A percentile compares a stretch with the other conserved stretches of the same genome.
These are phyloP conservation scores for Lipomyces kockii DNA, from an alignment of 805 yeast species.

Conservation along the genomic window DNA sequence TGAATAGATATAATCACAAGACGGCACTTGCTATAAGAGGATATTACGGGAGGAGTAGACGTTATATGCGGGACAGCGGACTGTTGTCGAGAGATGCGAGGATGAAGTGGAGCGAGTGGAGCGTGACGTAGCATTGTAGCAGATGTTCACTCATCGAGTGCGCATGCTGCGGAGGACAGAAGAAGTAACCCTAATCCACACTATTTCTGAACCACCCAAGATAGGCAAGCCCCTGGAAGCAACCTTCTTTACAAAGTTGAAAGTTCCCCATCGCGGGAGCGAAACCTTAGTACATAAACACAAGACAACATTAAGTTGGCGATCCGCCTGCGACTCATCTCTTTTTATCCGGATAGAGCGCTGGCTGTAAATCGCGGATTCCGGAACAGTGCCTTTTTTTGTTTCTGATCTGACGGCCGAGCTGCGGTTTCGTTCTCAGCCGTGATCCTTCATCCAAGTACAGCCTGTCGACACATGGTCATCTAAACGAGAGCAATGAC, in stretches of 20 bases:
- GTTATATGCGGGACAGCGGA: background rate
- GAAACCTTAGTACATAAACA: too few species aligned
- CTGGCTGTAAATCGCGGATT: background rate
- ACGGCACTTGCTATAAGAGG: background rate
- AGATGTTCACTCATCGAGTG: background rate
- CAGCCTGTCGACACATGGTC: background rate
- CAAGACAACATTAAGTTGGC: background rate
- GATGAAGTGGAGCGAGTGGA: constrained; percentile 1
- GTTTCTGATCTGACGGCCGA: background rate
- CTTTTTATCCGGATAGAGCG: background rate
- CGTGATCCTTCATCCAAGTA: background rate
- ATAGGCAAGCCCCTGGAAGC: background rate
- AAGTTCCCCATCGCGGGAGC: too few species aligned
- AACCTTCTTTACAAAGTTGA: too few species aligned
- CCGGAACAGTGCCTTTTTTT: background rate
- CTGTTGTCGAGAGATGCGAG: background rate
- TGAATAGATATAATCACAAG: background rate
- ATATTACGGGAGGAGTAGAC: background rate
- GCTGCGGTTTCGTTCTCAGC: too few species aligned
- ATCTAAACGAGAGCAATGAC: background rate
- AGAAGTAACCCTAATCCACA: background rate
- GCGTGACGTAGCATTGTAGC: constrained; percentile 1
- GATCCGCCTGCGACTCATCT: background rate
- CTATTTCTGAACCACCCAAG: background rate
- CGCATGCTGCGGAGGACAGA: background rate